phyloP scores from a whole-genome alignment of 2,329 filamentous ascomycete genomes.

The Acephala macrosclerotiorum region DNA sequence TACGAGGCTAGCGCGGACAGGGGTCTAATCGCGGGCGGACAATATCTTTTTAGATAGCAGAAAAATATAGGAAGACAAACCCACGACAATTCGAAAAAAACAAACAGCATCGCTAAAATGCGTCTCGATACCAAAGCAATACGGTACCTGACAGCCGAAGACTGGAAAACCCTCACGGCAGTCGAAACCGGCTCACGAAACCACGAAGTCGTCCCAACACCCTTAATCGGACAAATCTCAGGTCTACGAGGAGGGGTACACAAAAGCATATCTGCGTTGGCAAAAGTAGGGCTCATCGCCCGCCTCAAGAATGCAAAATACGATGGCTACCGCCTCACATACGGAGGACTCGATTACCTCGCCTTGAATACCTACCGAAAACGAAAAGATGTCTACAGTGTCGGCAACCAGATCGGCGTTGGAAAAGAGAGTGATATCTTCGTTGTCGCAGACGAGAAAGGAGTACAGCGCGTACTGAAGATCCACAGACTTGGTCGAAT shows the following conservation, averaged over 20 bases:
- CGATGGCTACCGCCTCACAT: constrained; percentile 95
- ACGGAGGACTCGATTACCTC: constrained; percentile 97
- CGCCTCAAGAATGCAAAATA: constrained; percentile 96
- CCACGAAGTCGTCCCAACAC: constrained; percentile 94
- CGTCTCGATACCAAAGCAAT: constrained; percentile 94
- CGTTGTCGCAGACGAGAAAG: constrained; percentile 83
- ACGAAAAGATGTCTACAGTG: constrained; percentile 82
- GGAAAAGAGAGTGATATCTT: constrained; percentile 98
- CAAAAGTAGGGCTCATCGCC: constrained; percentile 90
- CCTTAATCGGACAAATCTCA: constrained; percentile 84
- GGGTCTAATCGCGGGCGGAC: constrained; percentile 17
- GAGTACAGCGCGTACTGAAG: constrained; percentile 85
- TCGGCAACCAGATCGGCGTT: constrained; percentile 93
- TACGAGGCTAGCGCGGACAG: constrained; percentile 30
- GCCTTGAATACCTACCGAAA: constrained; percentile 89
- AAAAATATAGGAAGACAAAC: constrained; percentile 31
- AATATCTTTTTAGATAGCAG: constrained; percentile 26
- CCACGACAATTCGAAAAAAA: constrained; percentile 20
- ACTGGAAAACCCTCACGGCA: constrained; percentile 94
- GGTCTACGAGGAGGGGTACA: constrained; percentile 85
- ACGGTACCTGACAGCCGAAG: constrained; percentile 89
- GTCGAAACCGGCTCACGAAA: constrained; percentile 95
- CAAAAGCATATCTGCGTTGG: constrained; percentile 86
- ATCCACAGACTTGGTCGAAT: constrained; percentile 96
- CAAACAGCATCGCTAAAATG: constrained; percentile 60